Evolutionary conservation across 2,329 filamentous ascomycete species (phyloP).

Genomic region (Sordariomycetes sp.): DNA sequence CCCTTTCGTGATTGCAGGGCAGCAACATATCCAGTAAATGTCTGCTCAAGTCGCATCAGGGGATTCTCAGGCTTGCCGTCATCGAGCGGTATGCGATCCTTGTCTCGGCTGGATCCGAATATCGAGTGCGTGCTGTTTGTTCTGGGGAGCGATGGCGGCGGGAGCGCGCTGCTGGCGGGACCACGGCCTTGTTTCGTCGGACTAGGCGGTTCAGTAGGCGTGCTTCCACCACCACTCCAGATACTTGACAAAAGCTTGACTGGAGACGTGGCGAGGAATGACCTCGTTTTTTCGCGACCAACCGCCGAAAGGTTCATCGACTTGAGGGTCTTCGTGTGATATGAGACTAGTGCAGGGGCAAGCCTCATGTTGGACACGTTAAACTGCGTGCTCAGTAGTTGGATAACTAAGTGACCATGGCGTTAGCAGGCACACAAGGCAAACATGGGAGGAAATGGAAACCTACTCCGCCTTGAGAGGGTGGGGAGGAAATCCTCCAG

Average conservation of each 20-base stretch:
- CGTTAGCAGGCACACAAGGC: conserved; percentile 20
- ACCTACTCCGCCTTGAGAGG: conserved; percentile 61
- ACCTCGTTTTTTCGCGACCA: conserved; percentile 53
- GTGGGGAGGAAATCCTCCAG: conserved; percentile 64
- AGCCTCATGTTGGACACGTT: conserved; percentile 54
- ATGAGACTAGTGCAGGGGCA: conserved; percentile 60
- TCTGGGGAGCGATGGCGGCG: conserved; percentile 25
- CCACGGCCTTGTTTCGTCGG: conserved; percentile 28
- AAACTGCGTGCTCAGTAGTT: conserved; percentile 61
- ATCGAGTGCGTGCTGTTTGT: conserved; percentile 41
- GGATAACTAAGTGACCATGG: conserved; percentile 46
- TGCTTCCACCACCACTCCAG: conserved; percentile 51
- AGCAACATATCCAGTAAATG: conserved; percentile 72
- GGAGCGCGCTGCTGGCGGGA: conserved; percentile 25
- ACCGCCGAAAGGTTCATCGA: conserved; percentile 52
- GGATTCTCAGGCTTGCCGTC: conserved; percentile 55
- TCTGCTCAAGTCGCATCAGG: conserved; percentile 68
- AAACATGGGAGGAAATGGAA: not conserved
- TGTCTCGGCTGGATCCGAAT: conserved; percentile 42
- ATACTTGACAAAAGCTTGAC: conserved; percentile 84
- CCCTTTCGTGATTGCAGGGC: conserved; percentile 78
- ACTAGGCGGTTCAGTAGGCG: conserved; percentile 18
- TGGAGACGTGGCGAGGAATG: conserved; percentile 71
- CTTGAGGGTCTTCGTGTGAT: conserved; percentile 67
- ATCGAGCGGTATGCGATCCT: conserved; percentile 28